Percentiles rank a stretch among this genome's conserved stretches.
phyloP scores from a whole-genome alignment of 306 rosid genomes.

The Erythrophleum fordii region DNA sequence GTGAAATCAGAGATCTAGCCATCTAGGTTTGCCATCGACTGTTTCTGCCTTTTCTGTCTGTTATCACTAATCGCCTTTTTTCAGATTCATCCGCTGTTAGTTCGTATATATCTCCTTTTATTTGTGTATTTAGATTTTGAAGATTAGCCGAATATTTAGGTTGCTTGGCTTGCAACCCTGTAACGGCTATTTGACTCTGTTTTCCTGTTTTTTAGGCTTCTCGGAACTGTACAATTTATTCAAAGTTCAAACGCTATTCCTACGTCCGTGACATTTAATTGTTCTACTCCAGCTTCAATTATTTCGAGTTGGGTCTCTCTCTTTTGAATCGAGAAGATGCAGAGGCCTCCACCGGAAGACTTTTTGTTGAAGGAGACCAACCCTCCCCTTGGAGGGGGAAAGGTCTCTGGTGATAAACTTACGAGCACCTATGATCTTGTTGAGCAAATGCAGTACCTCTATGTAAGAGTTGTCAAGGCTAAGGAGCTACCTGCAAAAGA shows the following conservation, averaged over 20 bases:
- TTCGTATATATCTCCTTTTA: conserved; percentile 20
- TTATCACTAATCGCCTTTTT: conserved; percentile 17
- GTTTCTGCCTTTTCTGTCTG: conserved; percentile 34
- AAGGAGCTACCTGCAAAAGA: conserved; percentile 84
- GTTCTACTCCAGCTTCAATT: conserved; percentile 34
- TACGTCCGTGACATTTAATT: conserved; percentile 21
- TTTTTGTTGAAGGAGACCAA: conserved; percentile 92
- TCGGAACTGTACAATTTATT: conserved; percentile 52
- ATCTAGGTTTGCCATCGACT: conserved; percentile 20
- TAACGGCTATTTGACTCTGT: conserved; percentile 66
- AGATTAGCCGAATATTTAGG: conserved; percentile 58
- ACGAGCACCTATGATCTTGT: conserved; percentile 97
- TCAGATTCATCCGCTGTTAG: conserved; percentile 31
- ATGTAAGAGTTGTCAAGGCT: conserved; percentile 91
- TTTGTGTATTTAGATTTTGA: conserved; percentile 39
- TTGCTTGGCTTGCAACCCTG: conserved; percentile 37
- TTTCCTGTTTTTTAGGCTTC: conserved; percentile 65
- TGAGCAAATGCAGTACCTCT: conserved; percentile 99
- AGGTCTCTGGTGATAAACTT: conserved; percentile 85
- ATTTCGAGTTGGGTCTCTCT: conserved; percentile 36
- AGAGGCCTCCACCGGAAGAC: conserved; percentile 91
- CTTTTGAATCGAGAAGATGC: conserved; percentile 64
- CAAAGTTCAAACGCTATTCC: conserved; percentile 41
- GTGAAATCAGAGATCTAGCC: conserved; percentile 46
- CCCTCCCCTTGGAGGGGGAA: conserved; percentile 97